Evolutionary conservation across 495 filamentous ascomycete genomes (phyloP), one percentile per base, ranked within the genome.

Genomic region (Penicillium maclennaniae): DNA sequence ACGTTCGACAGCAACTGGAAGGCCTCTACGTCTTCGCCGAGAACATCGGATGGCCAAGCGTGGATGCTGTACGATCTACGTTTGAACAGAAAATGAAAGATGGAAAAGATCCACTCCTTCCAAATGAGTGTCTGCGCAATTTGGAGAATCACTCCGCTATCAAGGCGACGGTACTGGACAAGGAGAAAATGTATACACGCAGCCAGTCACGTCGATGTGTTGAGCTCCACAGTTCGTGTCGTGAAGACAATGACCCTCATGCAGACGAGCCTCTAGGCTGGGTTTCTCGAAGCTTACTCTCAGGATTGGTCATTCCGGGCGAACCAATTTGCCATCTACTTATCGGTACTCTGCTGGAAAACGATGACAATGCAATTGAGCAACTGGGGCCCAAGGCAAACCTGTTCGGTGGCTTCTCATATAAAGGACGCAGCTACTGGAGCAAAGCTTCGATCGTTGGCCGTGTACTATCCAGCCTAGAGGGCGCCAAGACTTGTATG

Each of bases 371-470:
- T 15, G 88, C 85, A 26, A 70, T 92, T 39, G 66, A 74, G 15
- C 78, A 59, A 42, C 75, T 95, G 4, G 90, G 90, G 0, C 75
- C 83, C 19, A 76, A 79, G 40, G 85, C 83, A 3, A 91, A 87
- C 64, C 69, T 95, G 7, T 87, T 86, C 58, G 86, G 87, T n/a
- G 90, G 89, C 4, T 90, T 95, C 59, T 68, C 86, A 7, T 91
- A 89, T 60, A 64, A 60, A 8, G 79, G 75, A 16, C 82, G 80
- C 55, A 91, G 83, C 49, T 93, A 87, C 75, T 95, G 90, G 90
- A 92, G 88, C 67, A 91, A 87, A 28, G 71, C 78, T 40, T 90
- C 86, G 60, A 77, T 93, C 39, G 81, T 91, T 21, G 88, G 88
- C 7, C 82, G 87, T 28, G 87, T 95, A 0, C 60, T 95, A 20